Evolutionary conservation across 176 grass and related monocot species (phyloP), one percentile per base, ranked within the genome.

Genomic region (Luzula sylvatica): DNA sequence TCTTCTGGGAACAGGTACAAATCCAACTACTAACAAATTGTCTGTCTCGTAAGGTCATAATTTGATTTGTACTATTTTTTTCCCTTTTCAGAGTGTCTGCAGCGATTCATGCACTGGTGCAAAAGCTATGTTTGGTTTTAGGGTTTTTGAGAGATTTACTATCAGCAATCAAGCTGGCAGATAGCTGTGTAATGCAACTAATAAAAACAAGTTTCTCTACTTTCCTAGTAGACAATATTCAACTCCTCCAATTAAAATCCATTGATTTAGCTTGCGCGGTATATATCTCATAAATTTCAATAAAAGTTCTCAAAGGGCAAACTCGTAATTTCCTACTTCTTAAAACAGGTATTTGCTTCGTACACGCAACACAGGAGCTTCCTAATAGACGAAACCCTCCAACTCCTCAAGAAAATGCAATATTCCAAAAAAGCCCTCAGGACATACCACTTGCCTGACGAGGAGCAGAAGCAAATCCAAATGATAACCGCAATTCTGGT

Each of bases 391-490:
- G 93, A 99, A 82, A 99, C 86, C 45, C 67, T 92, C 62, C 65
- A 75, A 8, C 93, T 99, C 77, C 72, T 99, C 60, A 71, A 75
- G 12, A 99, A 99, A 74, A 69, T 99, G 42, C 93, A 99, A 62
- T 92, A 82, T 65, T 87, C 81, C 15, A 99, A 71, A 76, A 80
- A 77, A 69, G 82, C 86, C 38, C 42, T 92, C 64, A 83, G 93
- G 68, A 80, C 86, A 40, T 99, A 78, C 62, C 86, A 80, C 89
- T 72, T 99, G 39, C 74, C 93, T 53, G 86, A 98, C 53, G 93
- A 99, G 58, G 92, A 98, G 35, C 82, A 99, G 46, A 92, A 87
- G 47, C 82, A 99, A 75, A 99, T 99, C 42, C 93, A 99, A 79
- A 92, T 92, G 86, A 92, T 92, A 87, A 92, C 86, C 59, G 93